Conservation (phyloP, 2,329 filamentous ascomycete species). For the Trichophyton schoenleinii region DNA sequence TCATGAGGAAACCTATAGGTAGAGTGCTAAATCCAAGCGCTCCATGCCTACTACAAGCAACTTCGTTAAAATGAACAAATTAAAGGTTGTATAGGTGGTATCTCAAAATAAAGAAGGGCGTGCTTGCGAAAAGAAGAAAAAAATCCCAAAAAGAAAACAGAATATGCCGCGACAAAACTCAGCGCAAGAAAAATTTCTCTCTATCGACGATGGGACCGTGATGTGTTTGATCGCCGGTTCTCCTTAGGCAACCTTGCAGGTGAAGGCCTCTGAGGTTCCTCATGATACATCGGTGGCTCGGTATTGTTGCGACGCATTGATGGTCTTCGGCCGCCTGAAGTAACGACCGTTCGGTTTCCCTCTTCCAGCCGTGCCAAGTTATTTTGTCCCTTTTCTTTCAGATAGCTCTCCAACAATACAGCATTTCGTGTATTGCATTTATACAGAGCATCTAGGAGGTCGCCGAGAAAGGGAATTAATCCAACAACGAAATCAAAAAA, state of each 20-base stretch:
- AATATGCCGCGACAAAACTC: slow-evolving; percentile 10
- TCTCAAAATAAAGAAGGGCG: neutral
- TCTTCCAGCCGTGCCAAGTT: slow-evolving; percentile 4
- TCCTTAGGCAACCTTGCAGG: slow-evolving; percentile 10
- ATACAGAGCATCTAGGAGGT: slow-evolving; percentile 36
- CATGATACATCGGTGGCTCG: neutral
- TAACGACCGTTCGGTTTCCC: neutral
- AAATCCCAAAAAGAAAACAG: neutral
- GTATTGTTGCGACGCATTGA: slow-evolving; percentile 15
- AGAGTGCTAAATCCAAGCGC: neutral
- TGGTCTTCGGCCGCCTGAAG: slow-evolving; percentile 14
- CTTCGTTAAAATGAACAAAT: neutral
- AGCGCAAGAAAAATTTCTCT: slow-evolving; percentile 15
- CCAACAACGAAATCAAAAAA: slow-evolving; percentile 38
- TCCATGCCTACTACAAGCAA: neutral
- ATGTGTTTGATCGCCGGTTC: slow-evolving; percentile 2
- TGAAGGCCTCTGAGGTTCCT: slow-evolving; percentile 11
- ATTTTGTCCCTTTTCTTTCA: slow-evolving; percentile 30
- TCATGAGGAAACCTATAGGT: neutral
- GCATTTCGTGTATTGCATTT: slow-evolving; percentile 39
- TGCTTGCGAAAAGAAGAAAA: neutral
- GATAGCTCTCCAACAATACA: slow-evolving; percentile 32
- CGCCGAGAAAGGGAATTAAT: slow-evolving; percentile 40
- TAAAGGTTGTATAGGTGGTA: neutral
- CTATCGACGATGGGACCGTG: slow-evolving; percentile 15